Evolutionary conservation across 208 protist genomes (phyloP).

Genomic region (Acanthamoeba triangularis): DNA sequence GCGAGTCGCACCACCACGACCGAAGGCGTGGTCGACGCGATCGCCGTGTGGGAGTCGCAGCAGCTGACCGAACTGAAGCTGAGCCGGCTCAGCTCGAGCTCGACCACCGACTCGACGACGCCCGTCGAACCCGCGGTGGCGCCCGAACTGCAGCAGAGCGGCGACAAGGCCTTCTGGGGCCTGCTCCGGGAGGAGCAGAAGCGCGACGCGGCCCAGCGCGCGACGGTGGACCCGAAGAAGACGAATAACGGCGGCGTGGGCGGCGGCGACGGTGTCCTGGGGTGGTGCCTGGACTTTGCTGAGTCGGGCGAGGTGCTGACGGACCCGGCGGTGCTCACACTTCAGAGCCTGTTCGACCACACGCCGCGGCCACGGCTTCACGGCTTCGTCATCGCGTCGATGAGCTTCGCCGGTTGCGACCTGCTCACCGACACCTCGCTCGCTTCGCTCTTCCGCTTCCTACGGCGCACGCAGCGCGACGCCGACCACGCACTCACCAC

Average conservation of each 20-base stretch:
- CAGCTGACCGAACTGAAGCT: neutral
- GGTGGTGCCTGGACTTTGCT: neutral
- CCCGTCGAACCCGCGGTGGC: too few species aligned
- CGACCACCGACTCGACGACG: neutral
- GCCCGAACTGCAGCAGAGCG: neutral
- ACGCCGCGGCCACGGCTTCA: neutral
- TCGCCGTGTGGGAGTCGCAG: neutral
- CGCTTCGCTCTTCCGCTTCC: neutral
- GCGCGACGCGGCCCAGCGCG: too few species aligned
- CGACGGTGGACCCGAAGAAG: too few species aligned
- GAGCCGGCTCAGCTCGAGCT: too few species aligned
- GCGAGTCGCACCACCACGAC: neutral
- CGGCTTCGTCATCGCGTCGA: neutral
- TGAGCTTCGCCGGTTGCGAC: neutral
- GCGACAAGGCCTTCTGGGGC: neutral
- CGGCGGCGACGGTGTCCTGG: neutral
- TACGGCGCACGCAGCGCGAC: neutral
- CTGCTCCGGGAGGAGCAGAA: neutral
- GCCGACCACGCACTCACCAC: neutral
- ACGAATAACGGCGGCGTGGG: neutral
- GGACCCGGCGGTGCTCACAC: neutral
- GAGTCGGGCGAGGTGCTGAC: slow-evolving; percentile 8
- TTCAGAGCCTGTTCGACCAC: slow-evolving; percentile 13
- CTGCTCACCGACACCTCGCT: neutral
- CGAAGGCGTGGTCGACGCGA: neutral